Evolutionary conservation across 192 early-diverging fungal genomes (phyloP).

Genomic region (Linnemannia zychae): DNA sequence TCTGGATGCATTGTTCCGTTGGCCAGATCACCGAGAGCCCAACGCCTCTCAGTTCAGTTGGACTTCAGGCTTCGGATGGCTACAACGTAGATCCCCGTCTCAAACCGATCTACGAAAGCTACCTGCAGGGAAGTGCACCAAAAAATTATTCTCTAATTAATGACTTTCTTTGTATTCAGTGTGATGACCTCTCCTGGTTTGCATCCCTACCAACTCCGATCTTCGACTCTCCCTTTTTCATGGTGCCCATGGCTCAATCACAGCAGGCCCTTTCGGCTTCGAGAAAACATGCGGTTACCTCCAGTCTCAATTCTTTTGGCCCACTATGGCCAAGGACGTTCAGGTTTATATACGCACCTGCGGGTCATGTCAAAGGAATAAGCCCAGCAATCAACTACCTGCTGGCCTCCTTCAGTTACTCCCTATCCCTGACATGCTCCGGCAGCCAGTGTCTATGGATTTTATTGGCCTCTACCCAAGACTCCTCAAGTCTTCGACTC

Average conservation of each 20-base stretch:
- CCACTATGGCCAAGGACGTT: neutral
- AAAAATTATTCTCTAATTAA: no score
- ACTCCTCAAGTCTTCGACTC: no score
- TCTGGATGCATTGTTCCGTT: no score
- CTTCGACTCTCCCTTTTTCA: neutral
- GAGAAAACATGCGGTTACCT: neutral
- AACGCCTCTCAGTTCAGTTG: no score
- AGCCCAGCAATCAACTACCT: neutral
- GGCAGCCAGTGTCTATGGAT: constrained; percentile 13
- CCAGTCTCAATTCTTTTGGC: neutral
- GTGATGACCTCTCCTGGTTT: neutral
- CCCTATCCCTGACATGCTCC: neutral
- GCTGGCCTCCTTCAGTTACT: constrained; percentile 12
- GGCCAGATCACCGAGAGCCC: no score
- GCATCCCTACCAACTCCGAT: neutral
- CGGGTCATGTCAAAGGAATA: constrained; percentile 3
- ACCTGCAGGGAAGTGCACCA: no score
- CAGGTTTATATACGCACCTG: neutral
- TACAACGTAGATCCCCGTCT: no score
- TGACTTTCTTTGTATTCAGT: no score
- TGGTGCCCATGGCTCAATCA: neutral
- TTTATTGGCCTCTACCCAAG: neutral
- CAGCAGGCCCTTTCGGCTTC: neutral
- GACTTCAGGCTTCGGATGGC: no score
- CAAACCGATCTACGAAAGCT: no score